Percentiles rank a stretch among this genome's conserved stretches.
phyloP scores from a whole-genome alignment of 306 rosid species.

The Macrotyloma uniflorum region DNA sequence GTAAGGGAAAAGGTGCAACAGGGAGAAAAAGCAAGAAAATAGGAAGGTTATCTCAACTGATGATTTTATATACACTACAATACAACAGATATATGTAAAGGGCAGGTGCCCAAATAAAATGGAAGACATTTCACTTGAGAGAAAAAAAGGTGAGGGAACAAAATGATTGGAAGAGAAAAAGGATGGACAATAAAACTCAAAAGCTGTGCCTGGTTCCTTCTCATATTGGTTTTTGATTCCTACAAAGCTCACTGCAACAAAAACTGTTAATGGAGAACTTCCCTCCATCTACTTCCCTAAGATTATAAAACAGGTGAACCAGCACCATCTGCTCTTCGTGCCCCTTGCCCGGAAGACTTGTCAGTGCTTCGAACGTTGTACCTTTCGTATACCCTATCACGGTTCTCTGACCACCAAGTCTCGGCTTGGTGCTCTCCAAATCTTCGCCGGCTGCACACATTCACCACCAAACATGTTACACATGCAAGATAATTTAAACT shows the following conservation, averaged over 20 bases:
- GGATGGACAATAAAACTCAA: constrained; percentile 32
- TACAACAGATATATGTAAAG: constrained; percentile 63
- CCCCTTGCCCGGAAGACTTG: constrained; percentile 65
- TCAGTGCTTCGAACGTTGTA: constrained; percentile 82
- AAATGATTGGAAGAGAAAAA: constrained; percentile 9
- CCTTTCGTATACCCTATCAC: constrained; percentile 81
- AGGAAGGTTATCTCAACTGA: constrained; percentile 45
- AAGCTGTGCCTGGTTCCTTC: constrained; percentile 45
- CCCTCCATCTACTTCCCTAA: constrained; percentile 54
- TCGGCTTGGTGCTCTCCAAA: constrained; percentile 99
- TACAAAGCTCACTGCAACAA: constrained; percentile 52
- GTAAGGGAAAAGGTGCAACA: not conserved
- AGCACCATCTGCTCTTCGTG: constrained; percentile 59
- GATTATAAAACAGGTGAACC: constrained; percentile 65
- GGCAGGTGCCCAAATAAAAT: constrained; percentile 66
- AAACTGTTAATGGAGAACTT: constrained; percentile 56
- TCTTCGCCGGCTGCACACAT: constrained; percentile 86
- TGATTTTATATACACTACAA: constrained; percentile 82
- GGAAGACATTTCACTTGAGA: constrained; percentile 41
- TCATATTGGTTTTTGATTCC: constrained; percentile 43
- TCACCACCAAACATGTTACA: constrained; percentile 31
- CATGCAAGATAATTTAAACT: not conserved
- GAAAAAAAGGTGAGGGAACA: constrained; percentile 9
- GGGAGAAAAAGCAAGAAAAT: constrained; percentile 19
- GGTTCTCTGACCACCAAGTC: constrained; percentile 98